Evolutionary conservation across 2,329 filamentous ascomycete genomes (phyloP).

Genomic region (Alternaria sp.): DNA sequence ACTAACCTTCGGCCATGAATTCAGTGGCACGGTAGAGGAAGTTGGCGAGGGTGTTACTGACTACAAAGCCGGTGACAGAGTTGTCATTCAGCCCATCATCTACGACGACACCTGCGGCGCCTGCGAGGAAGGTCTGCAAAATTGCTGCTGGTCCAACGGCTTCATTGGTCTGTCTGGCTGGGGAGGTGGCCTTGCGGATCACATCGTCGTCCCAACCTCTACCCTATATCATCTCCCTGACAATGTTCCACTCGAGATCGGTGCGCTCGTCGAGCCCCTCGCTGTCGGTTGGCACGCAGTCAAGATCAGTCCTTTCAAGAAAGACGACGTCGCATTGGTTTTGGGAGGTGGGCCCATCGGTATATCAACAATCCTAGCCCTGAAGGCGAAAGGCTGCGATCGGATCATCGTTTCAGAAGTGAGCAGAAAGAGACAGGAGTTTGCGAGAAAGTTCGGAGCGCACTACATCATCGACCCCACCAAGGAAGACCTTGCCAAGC

Average conservation of each 20-base stretch:
- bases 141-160: slow-evolving; percentile 62
- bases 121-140: slow-evolving; percentile 60
- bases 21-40: slow-evolving; percentile 60
- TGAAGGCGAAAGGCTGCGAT: slow-evolving; percentile 40
- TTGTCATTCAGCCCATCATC: slow-evolving; percentile 61
- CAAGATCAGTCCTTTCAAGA: slow-evolving; percentile 57
- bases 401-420: slow-evolving; percentile 63
- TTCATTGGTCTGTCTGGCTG: slow-evolving; percentile 61
- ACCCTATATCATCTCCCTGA: slow-evolving; percentile 58
- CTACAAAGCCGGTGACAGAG: slow-evolving; percentile 57
- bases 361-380: slow-evolving; percentile 45
- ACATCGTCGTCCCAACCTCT: slow-evolving; percentile 58
- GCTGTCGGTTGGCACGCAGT: slow-evolving; percentile 65
- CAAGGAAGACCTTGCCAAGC: slow-evolving; percentile 55
- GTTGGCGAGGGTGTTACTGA: slow-evolving; percentile 57
- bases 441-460: slow-evolving; percentile 60
- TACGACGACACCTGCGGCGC: slow-evolving; percentile 61
- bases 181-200: slow-evolving; percentile 61
- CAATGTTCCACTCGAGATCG: slow-evolving; percentile 59
- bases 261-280: slow-evolving; percentile 61
- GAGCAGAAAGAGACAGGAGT: slow-evolving; percentile 55
- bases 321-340: slow-evolving; percentile 56
- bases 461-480: slow-evolving; percentile 59
- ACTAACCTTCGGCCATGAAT: slow-evolving; percentile 62
- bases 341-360: slow-evolving; percentile 63